Percentiles rank a stretch among this genome's conserved stretches.
phyloP scores from a whole-genome alignment of 2,329 filamentous ascomycete genomes.

The Pyrenochaeta sp. region DNA sequence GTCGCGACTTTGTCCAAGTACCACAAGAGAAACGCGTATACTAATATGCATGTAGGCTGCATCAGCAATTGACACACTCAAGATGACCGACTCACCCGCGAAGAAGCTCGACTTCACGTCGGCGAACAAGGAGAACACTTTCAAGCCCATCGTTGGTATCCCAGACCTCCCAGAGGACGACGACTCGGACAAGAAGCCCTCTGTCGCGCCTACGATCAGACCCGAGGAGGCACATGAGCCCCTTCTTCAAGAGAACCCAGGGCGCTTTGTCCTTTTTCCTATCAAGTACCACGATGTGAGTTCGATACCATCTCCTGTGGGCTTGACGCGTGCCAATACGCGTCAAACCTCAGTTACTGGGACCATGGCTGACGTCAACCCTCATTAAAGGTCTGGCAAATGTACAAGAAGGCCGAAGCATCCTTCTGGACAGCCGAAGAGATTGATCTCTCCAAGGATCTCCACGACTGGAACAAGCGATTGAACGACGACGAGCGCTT shows the following conservation, averaged over 20 bases:
- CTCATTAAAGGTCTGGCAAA: conserved; percentile 88
- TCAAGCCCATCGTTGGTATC: conserved; percentile 63
- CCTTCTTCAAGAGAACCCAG: conserved; percentile 91
- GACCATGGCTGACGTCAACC: conserved; percentile 40
- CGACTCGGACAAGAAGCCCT: conserved; percentile 60
- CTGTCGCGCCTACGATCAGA: conserved; percentile 61
- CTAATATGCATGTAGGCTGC: conserved; percentile 71
- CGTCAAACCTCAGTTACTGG: conserved; percentile 59
- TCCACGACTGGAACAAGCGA: conserved; percentile 99
- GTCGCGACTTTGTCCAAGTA: conserved; percentile 45
- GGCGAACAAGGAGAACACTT: conserved; percentile 84
- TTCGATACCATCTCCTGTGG: conserved; percentile 30
- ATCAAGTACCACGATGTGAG: conserved; percentile 99
- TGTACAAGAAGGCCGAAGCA: conserved; percentile 99
- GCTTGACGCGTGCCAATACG: conserved; percentile 62
- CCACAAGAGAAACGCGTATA: conserved; percentile 45
- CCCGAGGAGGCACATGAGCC: conserved; percentile 83
- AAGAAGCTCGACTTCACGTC: conserved; percentile 85
- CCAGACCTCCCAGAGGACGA: conserved; percentile 52
- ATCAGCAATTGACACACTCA: conserved; percentile 84
- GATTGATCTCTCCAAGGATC: conserved; percentile 98
- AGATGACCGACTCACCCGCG: conserved; percentile 84
- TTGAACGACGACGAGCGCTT: conserved; percentile 96
- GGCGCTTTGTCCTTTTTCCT: conserved; percentile 96
- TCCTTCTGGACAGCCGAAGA: conserved; percentile 99